Base-by-base conservation (phyloP, 2,329 filamentous ascomycete species). In the Cladosporium sp. region DNA sequence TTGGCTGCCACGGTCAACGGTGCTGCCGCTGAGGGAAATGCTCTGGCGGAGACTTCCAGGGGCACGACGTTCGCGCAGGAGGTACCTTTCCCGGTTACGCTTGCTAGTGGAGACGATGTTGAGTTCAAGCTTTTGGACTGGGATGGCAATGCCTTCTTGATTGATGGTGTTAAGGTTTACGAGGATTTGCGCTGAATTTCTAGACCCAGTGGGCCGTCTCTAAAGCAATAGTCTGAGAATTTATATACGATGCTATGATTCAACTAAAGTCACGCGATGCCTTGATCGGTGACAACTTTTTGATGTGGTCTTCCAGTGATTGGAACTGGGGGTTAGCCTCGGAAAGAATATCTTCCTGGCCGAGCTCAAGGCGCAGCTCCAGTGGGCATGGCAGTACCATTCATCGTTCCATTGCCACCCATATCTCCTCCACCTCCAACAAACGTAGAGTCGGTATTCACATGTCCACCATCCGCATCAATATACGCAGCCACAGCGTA, bases 391-490 rank as follows among this genome's bases (percentile, higher is more conserved):
- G 44, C 44, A 18, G 59, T 62, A 29, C 59, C 59, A 35, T 62
- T 62, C 26, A 52, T 52, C 5, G 59, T 62, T n/a, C 59, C 59
- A 29, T 62, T 62, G 11, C 62, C 66, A 37, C 58, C 63, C 59
- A 69, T 66, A 46, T 69, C 67, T 28, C 70, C 72, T 11, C 59
- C 37, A 40, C 69, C 69, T 46, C 69, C 69, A 11, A 50, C 26
- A 37, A 64, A 64, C 1, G 31, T 31, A n/a, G 59, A 55, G 65
- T 76, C 71, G 28, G 64, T 66, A 64, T 75, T 76, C 26, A 58
- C 68, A 33, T 75, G 71, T 44, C 74, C 75, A 31, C 75, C 75
- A n/a, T 75, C 68, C 18, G 68, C 69, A 18, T 71, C 73, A 55
- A 67, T 68, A 57, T 69, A 70, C 1, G 69, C 74, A 50, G 74